A percentile compares a stretch with the other conserved stretches of the same genome.
Conservation (phyloP, 2,329 filamentous ascomycete species). For the Stagonosporopsis tanaceti region DNA sequence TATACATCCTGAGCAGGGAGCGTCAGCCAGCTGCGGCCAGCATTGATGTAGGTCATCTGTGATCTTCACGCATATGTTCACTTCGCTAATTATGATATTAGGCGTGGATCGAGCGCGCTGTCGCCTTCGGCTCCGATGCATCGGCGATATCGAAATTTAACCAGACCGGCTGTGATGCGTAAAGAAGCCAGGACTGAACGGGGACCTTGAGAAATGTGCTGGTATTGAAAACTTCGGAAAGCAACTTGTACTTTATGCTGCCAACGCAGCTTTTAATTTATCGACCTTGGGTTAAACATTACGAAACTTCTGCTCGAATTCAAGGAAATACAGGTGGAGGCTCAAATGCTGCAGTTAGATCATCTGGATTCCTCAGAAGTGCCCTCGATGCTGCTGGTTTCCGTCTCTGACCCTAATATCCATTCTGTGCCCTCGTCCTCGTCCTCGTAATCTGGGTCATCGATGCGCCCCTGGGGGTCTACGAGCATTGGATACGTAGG, state of each 20-base stretch:
- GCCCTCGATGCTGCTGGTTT: neutral
- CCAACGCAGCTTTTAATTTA: neutral
- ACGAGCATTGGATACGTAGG: neutral
- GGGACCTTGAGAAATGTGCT: neutral
- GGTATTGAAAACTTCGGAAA: no score
- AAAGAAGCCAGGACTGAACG: neutral
- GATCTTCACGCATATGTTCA: neutral
- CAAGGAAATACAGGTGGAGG: neutral
- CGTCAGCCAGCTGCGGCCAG: constrained; percentile 27
- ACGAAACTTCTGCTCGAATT: no score
- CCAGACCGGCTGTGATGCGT: constrained; percentile 26
- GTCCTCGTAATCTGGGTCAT: no score
- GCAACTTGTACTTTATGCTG: neutral
- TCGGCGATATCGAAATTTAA: constrained; percentile 29
- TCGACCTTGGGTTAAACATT: neutral
- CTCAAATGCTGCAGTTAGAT: neutral
- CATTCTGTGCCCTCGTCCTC: neutral
- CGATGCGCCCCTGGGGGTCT: no score
- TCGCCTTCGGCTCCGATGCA: constrained; percentile 28
- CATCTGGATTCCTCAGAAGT: neutral
- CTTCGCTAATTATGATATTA: constrained; percentile 4
- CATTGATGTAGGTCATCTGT: constrained; percentile 28
- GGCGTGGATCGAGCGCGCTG: constrained; percentile 28
- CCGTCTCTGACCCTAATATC: no score
- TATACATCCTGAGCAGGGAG: constrained; percentile 39